These are phyloP conservation scores for Pelargonium myrrhifolium DNA, from an alignment of 441 rosid genomes.

Conservation along the genomic window DNA sequence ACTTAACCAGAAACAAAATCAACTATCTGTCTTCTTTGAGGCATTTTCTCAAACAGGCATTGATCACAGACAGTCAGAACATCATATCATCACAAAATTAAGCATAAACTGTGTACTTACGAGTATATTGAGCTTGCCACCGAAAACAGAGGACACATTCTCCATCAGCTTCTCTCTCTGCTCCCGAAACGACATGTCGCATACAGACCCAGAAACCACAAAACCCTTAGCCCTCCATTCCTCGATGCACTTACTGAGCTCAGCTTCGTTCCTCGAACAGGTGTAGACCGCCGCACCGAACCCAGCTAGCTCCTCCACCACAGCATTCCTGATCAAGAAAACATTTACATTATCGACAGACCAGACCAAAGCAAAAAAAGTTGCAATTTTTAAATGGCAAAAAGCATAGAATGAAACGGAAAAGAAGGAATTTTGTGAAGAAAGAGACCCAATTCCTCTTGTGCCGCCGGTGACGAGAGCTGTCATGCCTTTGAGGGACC, in stretches of 20 bases:
- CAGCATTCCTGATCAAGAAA: slow-evolving; percentile 29
- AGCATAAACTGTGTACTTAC: slow-evolving; percentile 27
- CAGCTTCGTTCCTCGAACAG: slow-evolving; percentile 55
- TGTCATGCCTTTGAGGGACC: too few species aligned
- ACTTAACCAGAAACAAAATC: too few species aligned
- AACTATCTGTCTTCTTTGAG: too few species aligned
- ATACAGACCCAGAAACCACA: slow-evolving; percentile 50
- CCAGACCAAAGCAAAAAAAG: too few species aligned
- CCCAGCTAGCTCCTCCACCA: slow-evolving; percentile 53
- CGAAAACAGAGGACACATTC: slow-evolving; percentile 36
- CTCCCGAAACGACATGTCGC: slow-evolving; percentile 39
- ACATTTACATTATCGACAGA: too few species aligned
- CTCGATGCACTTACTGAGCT: slow-evolving; percentile 37
- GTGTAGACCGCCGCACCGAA: slow-evolving; percentile 53
- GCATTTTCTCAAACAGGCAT: too few species aligned
- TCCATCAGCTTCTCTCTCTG: slow-evolving; percentile 40
- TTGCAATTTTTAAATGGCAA: too few species aligned
- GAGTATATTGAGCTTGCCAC: slow-evolving; percentile 51
- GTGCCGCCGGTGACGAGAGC: too few species aligned
- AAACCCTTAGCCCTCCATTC: slow-evolving; percentile 46
- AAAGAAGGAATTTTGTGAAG: too few species aligned
- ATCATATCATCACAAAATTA: not conserved
- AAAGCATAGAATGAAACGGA: too few species aligned
- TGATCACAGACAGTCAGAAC: too few species aligned
- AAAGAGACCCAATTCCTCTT: too few species aligned